Evolutionary conservation across 331 rosid species (phyloP), one percentile per base, ranked within the genome.

Genomic region (Arachis monticola): DNA sequence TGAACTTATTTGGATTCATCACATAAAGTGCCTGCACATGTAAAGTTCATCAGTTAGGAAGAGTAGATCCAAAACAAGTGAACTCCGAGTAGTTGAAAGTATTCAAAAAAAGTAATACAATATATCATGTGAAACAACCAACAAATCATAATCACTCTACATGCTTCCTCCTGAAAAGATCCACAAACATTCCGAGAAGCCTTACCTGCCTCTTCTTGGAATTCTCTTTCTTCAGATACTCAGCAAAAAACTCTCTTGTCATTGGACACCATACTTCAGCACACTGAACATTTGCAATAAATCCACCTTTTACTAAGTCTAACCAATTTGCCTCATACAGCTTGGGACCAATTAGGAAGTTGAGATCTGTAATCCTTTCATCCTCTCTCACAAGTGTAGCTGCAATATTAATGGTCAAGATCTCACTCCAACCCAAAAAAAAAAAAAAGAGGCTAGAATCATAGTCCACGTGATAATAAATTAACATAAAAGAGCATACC

Each of bases 221-320:
- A 83, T 94, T 94, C 80, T 94, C 99, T 86, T 92, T 92, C 93
- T 87, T 94, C 87, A 92, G 73, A 79, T 94, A 92, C 86, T 94
- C 96, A 0, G 97, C 89, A 73, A 94, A 92, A 82, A 92, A 94
- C 78, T 94, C 99, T 83, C 88, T 94, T 56, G 99, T 92, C 99
- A 94, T 94, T 64, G 96, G 99, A 86, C 99, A 94, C 99, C 99
- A 94, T 50, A 94, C 97, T 87, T 94, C 99, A 79, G 99, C 97
- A 88, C 99, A 94, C 87, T 94, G 99, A 77, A 94, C 99, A 82
- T 94, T 92, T 79, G 99, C 99, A 82, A 91, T 94, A 82, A 90
- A 94, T 74, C 99, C 99, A 69, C 96, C 95, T 82, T 92, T 92
- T 35, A 94, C 99, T 55, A 94, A 90, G 88, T 90, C 99, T 82